Conservation (phyloP, 2,329 filamentous ascomycete genomes). For the Fusarium sp. region DNA sequence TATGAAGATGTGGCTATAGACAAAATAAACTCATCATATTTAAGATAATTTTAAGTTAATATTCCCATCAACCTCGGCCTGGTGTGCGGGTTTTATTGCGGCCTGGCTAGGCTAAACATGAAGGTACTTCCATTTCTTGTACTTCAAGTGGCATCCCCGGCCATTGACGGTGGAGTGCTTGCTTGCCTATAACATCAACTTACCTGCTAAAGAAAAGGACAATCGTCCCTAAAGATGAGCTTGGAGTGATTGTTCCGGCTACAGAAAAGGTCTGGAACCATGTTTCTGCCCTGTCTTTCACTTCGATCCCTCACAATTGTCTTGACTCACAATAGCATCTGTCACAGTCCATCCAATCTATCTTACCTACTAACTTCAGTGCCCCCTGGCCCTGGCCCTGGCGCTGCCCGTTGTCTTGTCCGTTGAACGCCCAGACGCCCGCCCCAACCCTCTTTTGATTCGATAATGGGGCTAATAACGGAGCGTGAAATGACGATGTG, state of each 20-base stretch:
- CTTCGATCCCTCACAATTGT: neutral
- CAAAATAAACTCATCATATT: too few species aligned
- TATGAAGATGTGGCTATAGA: too few species aligned
- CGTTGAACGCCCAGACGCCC: slow-evolving; percentile 44
- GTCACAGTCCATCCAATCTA: neutral
- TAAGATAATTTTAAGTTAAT: too few species aligned
- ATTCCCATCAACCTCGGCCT: too few species aligned
- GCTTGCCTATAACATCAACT: slow-evolving; percentile 2
- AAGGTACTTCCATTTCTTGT: slow-evolving; percentile 33
- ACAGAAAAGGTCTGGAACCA: slow-evolving; percentile 7
- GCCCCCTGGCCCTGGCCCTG: slow-evolving; percentile 27
- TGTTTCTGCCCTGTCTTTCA: neutral
- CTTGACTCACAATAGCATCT: neutral
- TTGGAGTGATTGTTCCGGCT: neutral
- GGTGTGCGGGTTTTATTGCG: neutral
- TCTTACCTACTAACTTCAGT: neutral
- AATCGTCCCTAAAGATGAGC: neutral
- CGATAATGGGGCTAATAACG: slow-evolving; percentile 48
- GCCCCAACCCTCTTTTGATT: slow-evolving; percentile 46
- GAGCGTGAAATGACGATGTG: slow-evolving; percentile 49
- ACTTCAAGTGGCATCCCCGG: slow-evolving; percentile 17
- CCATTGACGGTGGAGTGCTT: slow-evolving; percentile 20
- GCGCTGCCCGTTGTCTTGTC: slow-evolving; percentile 42
- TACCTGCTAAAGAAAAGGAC: neutral
- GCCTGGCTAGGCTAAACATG: slow-evolving; percentile 33